Evolutionary conservation across 352 stramenopile genomes (phyloP).

Genomic region (Globisporangium parvum): DNA sequence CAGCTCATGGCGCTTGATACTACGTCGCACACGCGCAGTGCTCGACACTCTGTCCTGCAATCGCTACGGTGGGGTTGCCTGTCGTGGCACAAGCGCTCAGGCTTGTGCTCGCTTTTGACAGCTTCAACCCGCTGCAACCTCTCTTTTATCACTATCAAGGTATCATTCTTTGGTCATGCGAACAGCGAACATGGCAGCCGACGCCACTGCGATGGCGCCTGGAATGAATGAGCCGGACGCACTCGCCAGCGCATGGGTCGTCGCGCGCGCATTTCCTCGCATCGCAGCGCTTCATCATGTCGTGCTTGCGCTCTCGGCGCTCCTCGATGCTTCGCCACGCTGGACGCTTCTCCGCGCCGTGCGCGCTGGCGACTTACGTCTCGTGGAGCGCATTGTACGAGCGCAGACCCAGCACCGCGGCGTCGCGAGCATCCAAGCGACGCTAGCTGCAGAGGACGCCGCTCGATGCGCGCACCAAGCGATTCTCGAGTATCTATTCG

Average conservation of each 20-base stretch:
- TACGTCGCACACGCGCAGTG: too few species aligned
- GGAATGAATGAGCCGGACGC: background rate
- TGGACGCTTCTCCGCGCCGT: conserved; percentile 14
- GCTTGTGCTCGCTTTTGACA: too few species aligned
- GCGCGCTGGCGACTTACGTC: conserved; percentile 7
- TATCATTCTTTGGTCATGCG: too few species aligned
- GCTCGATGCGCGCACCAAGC: background rate
- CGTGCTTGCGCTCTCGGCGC: conserved; percentile 14
- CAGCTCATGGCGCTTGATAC: too few species aligned
- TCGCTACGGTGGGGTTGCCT: too few species aligned
- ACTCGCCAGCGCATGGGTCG: conserved; percentile 14
- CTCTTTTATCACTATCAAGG: too few species aligned
- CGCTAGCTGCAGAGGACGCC: conserved; percentile 9
- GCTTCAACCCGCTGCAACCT: too few species aligned
- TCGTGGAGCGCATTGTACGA: conserved; percentile 4
- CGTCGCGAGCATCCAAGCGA: conserved; percentile 1
- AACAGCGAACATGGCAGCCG: too few species aligned
- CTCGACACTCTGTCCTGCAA: too few species aligned
- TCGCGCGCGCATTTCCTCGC: conserved; percentile 9
- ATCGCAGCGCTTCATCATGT: conserved; percentile 29
- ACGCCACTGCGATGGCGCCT: too few species aligned
- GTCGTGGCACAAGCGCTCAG: too few species aligned
- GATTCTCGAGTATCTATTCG: conserved; percentile 7
- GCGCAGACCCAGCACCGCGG: background rate
- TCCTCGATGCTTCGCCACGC: conserved; percentile 19